These are phyloP conservation scores for Fusarium penzigii DNA, from an alignment of 2,329 filamentous ascomycete species.

Conservation along the genomic window DNA sequence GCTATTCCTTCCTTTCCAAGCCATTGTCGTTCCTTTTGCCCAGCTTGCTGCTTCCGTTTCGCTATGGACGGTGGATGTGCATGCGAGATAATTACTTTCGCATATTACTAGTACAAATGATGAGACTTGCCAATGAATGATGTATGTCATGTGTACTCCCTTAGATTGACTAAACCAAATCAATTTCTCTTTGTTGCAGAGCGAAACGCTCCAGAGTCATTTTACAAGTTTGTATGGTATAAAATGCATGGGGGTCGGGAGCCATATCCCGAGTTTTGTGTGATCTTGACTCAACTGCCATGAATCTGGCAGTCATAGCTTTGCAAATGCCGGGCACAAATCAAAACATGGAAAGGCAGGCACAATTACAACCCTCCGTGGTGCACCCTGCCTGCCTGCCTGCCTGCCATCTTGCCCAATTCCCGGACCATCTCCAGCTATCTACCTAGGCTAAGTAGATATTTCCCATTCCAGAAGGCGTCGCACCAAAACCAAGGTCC, in stretches of 20 bases:
- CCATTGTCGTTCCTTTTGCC: constrained; percentile 23
- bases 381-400: background rate
- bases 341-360: constrained; percentile 1
- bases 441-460: too few species aligned
- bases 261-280: background rate
- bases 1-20: constrained; percentile 14
- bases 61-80: background rate
- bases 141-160: background rate
- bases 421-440: constrained; percentile 7
- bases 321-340: constrained; percentile 8
- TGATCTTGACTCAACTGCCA: background rate
- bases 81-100: too few species aligned
- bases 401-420: constrained; percentile 2
- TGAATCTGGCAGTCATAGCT: background rate
- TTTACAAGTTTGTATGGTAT: background rate
- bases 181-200: background rate
- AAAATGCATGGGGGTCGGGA: background rate
- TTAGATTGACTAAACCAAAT: background rate
- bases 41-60: constrained; percentile 11
- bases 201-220: background rate
- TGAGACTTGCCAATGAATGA: background rate
- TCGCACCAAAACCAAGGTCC: constrained; percentile 1
- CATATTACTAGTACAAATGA: background rate
- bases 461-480: background rate
- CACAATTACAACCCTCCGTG: background rate